Evolutionary conservation across 257 asterid genomes (phyloP).

Genomic region (Solanum gandarillasii): DNA sequence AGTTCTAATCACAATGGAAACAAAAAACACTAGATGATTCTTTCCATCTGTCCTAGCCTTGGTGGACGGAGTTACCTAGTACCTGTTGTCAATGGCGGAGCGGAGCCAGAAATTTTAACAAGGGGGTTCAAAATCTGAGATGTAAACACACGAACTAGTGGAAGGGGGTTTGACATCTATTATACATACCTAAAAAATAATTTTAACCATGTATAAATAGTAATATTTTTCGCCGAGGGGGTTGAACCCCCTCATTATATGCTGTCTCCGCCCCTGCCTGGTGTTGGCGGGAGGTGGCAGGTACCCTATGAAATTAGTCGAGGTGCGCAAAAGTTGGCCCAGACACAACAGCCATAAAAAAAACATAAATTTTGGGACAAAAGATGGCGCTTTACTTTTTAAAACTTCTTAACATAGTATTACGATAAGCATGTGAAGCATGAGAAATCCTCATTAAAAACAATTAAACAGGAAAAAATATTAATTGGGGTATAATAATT

Average conservation of each 20-base stretch:
- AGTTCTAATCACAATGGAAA: neutral
- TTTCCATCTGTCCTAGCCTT: neutral
- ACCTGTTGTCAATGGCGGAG: neutral
- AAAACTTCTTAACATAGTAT: neutral
- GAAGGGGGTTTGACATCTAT: too few relatives aligned
- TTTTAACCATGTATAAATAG: too few relatives aligned
- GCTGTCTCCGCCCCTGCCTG: too few relatives aligned
- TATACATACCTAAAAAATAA: too few relatives aligned
- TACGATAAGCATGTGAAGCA: neutral
- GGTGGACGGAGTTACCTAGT: neutral
- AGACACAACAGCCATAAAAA: neutral
- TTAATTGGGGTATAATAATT: neutral
- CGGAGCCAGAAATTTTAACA: too few relatives aligned
- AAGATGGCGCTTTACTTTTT: neutral
- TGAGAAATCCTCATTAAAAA: neutral
- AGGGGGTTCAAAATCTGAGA: too few relatives aligned
- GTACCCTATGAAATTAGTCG: neutral
- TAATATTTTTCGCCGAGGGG: too few relatives aligned
- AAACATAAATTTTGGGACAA: neutral
- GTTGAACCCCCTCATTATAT: too few relatives aligned
- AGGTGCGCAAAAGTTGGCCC: neutral
- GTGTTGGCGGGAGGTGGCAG: neutral
- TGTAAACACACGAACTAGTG: too few relatives aligned
- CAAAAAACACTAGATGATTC: neutral
- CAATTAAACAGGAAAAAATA: neutral